Evolutionary conservation across 805 yeast genomes (phyloP).

Genomic region (Zygosaccharomyces bailii): DNA sequence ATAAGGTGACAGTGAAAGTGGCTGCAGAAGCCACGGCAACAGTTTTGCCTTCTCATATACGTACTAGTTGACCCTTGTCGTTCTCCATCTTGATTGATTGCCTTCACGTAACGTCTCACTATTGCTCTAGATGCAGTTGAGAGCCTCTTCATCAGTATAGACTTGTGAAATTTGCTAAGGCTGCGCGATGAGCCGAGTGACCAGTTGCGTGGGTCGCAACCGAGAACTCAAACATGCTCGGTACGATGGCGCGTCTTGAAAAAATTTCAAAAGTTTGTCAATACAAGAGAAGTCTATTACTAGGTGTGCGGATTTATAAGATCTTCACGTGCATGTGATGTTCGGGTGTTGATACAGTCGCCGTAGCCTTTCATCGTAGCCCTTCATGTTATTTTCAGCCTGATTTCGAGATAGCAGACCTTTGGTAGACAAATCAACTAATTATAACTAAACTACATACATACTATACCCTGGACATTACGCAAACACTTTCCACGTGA

Average conservation of each 20-base stretch:
- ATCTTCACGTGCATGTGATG: too few species aligned
- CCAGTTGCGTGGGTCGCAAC: slow-evolving; percentile 6
- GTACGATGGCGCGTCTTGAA: slow-evolving; percentile 5
- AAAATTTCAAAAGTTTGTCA: not conserved
- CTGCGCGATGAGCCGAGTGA: slow-evolving; percentile 3
- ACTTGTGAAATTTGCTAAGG: slow-evolving; percentile 8
- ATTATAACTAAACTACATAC: slow-evolving; percentile 3
- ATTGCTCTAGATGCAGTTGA: not conserved
- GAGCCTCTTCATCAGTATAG: slow-evolving; percentile 2
- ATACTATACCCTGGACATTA: slow-evolving; percentile 40
- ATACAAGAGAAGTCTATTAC: too few species aligned
- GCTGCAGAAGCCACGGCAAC: not conserved
- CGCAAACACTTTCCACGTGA: slow-evolving; percentile 87
- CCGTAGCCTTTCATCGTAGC: too few species aligned
- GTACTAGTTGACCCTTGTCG: slow-evolving; percentile 99
- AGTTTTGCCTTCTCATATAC: slow-evolving; percentile 37
- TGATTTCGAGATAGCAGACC: too few species aligned
- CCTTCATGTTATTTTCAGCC: too few species aligned
- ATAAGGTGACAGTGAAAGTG: too few species aligned
- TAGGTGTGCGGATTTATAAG: not conserved
- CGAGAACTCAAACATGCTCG: too few species aligned
- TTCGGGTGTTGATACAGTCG: not conserved
- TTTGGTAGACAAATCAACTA: not conserved
- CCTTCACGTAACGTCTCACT: slow-evolving; percentile 9
- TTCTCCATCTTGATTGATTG: slow-evolving; percentile 83